Conservation (phyloP, 495 filamentous ascomycete genomes). For the Durotheca rogersii region DNA sequence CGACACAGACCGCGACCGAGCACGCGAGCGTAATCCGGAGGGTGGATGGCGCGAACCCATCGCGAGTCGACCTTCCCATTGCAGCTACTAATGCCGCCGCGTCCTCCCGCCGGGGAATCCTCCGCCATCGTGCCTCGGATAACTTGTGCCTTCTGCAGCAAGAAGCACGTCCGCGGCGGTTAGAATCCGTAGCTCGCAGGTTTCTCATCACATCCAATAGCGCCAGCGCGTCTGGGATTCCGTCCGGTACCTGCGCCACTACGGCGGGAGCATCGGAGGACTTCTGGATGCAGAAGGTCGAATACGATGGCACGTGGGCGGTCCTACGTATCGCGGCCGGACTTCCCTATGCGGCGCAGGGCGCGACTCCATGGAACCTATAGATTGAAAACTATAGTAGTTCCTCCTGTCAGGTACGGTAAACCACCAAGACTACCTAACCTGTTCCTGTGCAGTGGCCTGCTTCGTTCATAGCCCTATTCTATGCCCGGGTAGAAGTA, state of each 20-base stretch:
- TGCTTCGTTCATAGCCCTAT: background rate
- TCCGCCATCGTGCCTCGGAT: background rate
- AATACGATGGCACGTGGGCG: background rate
- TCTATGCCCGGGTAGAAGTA: background rate
- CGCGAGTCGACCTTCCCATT: background rate
- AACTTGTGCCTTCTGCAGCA: background rate
- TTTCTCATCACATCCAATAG: background rate
- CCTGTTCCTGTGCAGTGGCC: background rate
- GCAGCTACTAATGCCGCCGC: background rate
- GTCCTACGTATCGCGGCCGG: background rate
- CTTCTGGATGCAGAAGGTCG: background rate
- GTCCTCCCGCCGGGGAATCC: background rate
- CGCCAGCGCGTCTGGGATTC: background rate
- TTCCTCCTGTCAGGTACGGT: background rate
- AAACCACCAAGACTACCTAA: no score
- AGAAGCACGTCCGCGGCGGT: background rate
- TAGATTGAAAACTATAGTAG: background rate
- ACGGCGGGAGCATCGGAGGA: background rate
- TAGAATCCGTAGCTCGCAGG: background rate
- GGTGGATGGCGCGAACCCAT: background rate
- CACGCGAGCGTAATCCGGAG: background rate
- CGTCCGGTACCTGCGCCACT: background rate
- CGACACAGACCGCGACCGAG: background rate
- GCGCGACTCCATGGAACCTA: background rate
- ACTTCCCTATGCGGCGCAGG: background rate